These are phyloP conservation scores for Aspergillus haitiensis DNA, from an alignment of 495 filamentous ascomycete species.

Conservation along the genomic window DNA sequence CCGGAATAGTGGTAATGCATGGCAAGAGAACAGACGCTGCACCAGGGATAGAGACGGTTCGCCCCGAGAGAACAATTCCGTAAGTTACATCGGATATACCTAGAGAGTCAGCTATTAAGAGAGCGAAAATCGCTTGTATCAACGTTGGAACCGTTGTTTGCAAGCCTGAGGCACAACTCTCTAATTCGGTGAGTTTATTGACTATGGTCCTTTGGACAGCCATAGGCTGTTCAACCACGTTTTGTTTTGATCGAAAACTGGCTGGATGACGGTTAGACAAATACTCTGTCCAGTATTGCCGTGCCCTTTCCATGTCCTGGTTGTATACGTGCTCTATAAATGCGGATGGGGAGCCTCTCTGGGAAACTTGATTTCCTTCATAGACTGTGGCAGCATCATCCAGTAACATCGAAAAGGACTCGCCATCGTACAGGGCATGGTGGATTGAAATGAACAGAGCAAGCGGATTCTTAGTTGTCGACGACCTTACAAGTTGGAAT, in stretches of 20 bases:
- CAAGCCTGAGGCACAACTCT: slow-evolving; percentile 27
- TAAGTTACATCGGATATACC: slow-evolving; percentile 42
- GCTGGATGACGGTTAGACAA: slow-evolving; percentile 44
- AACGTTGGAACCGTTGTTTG: slow-evolving; percentile 35
- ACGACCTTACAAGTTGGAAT: slow-evolving; percentile 24
- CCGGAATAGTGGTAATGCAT: slow-evolving; percentile 84
- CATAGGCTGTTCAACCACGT: slow-evolving; percentile 5
- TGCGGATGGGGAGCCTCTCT: slow-evolving; percentile 28
- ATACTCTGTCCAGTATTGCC: slow-evolving; percentile 66
- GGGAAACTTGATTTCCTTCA: slow-evolving; percentile 9
- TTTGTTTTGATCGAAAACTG: slow-evolving; percentile 26
- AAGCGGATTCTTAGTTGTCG: slow-evolving; percentile 13
- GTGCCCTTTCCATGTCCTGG: slow-evolving; percentile 52
- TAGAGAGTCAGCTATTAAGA: slow-evolving; percentile 42
- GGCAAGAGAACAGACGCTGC: slow-evolving; percentile 75
- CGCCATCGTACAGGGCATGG: slow-evolving; percentile 88
- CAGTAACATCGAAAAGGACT: slow-evolving; percentile 68
- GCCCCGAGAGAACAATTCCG: slow-evolving; percentile 48
- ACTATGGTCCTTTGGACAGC: slow-evolving; percentile 25
- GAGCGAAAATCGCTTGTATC: slow-evolving; percentile 45
- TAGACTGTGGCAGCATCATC: slow-evolving; percentile 51
- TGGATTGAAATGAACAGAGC: slow-evolving; percentile 33
- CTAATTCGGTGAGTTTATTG: slow-evolving; percentile 28
- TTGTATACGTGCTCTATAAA: slow-evolving; percentile 46
- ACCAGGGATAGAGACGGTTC: slow-evolving; percentile 50